Evolutionary conservation across 208 protist genomes (phyloP), one percentile per base, ranked within the genome.

Genomic region (Angomonas ambiguus): DNA sequence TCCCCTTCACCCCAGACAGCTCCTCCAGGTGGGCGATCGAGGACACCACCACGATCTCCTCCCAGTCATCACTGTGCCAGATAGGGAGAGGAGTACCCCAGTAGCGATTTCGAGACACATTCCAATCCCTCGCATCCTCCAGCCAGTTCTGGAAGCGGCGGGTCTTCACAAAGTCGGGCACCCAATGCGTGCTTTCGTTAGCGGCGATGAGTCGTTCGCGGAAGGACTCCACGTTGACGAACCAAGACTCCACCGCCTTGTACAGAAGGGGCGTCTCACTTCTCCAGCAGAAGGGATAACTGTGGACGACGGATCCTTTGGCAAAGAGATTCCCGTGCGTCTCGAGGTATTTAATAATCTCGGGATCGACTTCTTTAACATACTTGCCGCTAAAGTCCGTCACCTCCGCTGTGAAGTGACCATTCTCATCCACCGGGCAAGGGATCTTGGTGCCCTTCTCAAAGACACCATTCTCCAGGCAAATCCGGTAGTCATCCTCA

Each of bases 251-350:
- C 16, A 99, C 92, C 0, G 98, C 95, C 70, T 92, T 95, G 75
- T 99, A 99, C 59, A 99, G 90, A 31, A 99, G 88, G 33, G 98
- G 99, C 25, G 98, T 99, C 31, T 98, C 94, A 60, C 94, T 99
- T 58, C 99, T 84, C 98, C 98, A 99, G 92, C 99, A 99, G 85
- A 99, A 99, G 32, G 99, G 99, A 85, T 99, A 99, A 55, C 76
- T 94, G 77, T 99, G 99, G 18, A 89, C 85, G 59, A 99, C 94
- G 31, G 79, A 85, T 45, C 72, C 89, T 42, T 91, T 80, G 41
- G 86, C 71, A 5, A 99, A 61, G 0, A 99, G 42, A n/a, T 94
- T 74, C 34, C 93, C 94, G 18, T 76, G 78, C 5, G 70, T 74
- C 71, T 99, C 99, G 0, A 99, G 70, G 11, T 69, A 16, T 65